Percentiles rank a stretch among this genome's conserved stretches.
Conservation (phyloP, 2,329 filamentous ascomycete genomes). For the Capronia epimyces region DNA sequence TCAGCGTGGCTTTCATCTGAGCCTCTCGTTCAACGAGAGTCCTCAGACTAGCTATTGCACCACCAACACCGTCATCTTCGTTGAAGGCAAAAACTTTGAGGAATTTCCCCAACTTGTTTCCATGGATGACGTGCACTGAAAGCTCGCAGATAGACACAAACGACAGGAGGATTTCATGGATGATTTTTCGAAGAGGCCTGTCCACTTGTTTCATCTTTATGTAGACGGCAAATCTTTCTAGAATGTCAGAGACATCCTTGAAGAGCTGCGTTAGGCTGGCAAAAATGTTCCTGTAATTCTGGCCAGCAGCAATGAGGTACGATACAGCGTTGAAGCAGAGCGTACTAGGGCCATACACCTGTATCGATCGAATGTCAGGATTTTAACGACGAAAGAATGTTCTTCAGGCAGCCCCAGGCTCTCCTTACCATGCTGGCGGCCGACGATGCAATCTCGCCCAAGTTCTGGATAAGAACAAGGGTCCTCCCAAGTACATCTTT, state of each 20-base stretch:
- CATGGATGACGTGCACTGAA: not conserved
- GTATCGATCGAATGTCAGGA: not conserved
- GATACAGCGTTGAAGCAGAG: constrained; percentile 33
- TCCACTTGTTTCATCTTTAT: constrained; percentile 2
- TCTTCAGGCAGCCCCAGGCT: not conserved
- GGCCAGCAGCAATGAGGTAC: constrained; percentile 30
- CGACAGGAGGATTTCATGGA: not conserved
- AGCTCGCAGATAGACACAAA: constrained; percentile 3
- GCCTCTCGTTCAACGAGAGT: constrained; percentile 30
- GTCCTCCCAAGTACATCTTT: not conserved
- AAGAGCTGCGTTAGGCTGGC: constrained; percentile 30
- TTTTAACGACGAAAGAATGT: not conserved
- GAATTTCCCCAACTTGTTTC: constrained; percentile 1
- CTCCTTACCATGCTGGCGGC: not conserved
- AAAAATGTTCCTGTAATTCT: constrained; percentile 33
- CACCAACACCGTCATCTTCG: constrained; percentile 31
- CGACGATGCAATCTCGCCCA: not conserved
- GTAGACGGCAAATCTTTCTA: constrained; percentile 28
- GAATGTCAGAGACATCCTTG: constrained; percentile 29
- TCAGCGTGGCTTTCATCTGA: constrained; percentile 29
- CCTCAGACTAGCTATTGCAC: constrained; percentile 27
- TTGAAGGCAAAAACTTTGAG: constrained; percentile 31
- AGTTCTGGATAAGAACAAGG: not conserved
- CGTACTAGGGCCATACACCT: constrained; percentile 29
- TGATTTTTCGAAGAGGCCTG: constrained; percentile 1